Base-by-base conservation (phyloP, 495 filamentous ascomycete genomes). In the Penicillium lagena region DNA sequence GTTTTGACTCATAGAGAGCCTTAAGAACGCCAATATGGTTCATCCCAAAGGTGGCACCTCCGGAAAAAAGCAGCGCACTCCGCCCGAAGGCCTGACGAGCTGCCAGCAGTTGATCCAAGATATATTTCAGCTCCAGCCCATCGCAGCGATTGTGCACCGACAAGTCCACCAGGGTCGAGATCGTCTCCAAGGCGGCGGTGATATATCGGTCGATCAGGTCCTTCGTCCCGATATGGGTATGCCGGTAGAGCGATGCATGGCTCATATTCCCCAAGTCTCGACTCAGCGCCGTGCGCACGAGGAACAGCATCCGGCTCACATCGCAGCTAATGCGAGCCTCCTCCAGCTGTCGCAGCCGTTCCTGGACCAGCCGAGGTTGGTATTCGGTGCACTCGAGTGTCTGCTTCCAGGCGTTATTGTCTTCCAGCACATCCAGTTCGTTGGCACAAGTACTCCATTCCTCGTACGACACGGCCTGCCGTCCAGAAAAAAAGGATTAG, bases 11-110 rank as follows among this genome's bases (percentile, higher is more conserved):
- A 58, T 78, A 90, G 12, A 97, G 75, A 6, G 85, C 76, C 54
- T 95, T 95, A 49, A 96, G 67, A n/a, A 96, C 90, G 2, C 91
- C 91, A 48, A 96, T 85, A 61, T 97, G 91, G 38, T 86, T 87
- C 91, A 97, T 96, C 22, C 91, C 91, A 62, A 95, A 91, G 1
- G 89, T 96, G 0, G 85, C 91, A 8, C 91, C 91, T 12, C 91
- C 91, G 11, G 89, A 95, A 13, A 96, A 73, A 2, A 95, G 71
- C 43, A 96, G 65, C 0, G 90, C 91, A 49, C 85, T 95, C 40
- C 90, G 76, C 9, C 91, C 91, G 61, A 90, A 97, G 8, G 87
- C 86, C 61, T 95, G 89, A 42, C 89, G 75, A 5, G 89, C 81
- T 35, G 79, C 82, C 12, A 95, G 64, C 49, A 97, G 68, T 47